Percentiles rank a stretch among this genome's conserved stretches.
These are phyloP conservation scores for Fusarium goolgardi DNA, from an alignment of 2,329 filamentous ascomycete genomes.

Conservation along the genomic window DNA sequence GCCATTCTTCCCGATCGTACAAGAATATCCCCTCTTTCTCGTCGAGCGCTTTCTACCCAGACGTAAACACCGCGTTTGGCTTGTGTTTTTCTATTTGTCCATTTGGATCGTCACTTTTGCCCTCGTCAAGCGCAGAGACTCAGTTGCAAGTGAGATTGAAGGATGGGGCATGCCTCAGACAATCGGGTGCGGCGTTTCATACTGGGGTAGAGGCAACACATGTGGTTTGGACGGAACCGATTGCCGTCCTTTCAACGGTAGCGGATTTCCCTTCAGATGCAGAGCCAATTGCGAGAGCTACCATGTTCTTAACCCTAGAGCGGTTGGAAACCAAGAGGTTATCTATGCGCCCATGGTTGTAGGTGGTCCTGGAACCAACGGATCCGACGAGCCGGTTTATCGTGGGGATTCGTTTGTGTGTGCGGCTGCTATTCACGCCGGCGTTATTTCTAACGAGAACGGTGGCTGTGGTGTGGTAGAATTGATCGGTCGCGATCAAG, in stretches of 20 bases:
- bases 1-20: conserved; percentile 73
- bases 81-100: conserved; percentile 70
- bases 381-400: conserved; percentile 69
- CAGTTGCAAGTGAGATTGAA: conserved; percentile 68
- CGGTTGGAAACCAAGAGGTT: conserved; percentile 77
- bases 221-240: conserved; percentile 80
- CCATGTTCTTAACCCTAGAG: conserved; percentile 75
- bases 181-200: conserved; percentile 74
- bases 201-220: conserved; percentile 76
- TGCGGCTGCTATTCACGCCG: conserved; percentile 84
- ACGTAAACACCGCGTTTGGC: conserved; percentile 66
- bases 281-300: conserved; percentile 76
- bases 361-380: conserved; percentile 68
- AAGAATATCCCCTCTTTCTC: conserved; percentile 73
- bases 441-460: conserved; percentile 74
- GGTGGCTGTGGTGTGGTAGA: conserved; percentile 87
- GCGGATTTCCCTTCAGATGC: conserved; percentile 78
- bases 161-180: conserved; percentile 74
- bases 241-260: conserved; percentile 79
- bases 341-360: conserved; percentile 74
- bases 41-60: conserved; percentile 72
- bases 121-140: conserved; percentile 73
- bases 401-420: conserved; percentile 92
- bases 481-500: conserved; percentile 74
- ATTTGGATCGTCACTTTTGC: conserved; percentile 78